phyloP scores from a whole-genome alignment of 148 eudicot genomes.

The Cornus florida region DNA sequence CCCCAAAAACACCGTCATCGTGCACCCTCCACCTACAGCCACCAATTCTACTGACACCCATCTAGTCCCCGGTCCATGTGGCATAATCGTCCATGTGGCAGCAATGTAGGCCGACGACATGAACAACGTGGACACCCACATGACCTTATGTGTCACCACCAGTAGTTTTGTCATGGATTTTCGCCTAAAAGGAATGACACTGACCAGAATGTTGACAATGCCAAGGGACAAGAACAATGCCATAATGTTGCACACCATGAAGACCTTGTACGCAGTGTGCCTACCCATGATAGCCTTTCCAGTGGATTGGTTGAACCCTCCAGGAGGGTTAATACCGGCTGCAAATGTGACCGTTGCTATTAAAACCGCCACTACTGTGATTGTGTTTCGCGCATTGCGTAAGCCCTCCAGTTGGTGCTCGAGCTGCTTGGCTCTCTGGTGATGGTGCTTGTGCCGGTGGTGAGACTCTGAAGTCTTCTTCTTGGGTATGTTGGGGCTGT shows the following conservation, averaged over 20 bases:
- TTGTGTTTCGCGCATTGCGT: constrained; percentile 29
- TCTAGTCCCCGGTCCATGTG: constrained; percentile 3
- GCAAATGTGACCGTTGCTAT: constrained; percentile 36
- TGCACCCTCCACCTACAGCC: constrained; percentile 19
- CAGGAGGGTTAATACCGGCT: constrained; percentile 36
- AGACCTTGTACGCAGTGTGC: constrained; percentile 19
- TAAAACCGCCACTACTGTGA: constrained; percentile 31
- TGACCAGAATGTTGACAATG: constrained; percentile 25
- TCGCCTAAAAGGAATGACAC: constrained; percentile 22
- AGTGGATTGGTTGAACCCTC: constrained; percentile 28
- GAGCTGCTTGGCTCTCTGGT: constrained; percentile 12
- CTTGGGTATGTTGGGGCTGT: background rate
- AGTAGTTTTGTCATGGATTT: constrained; percentile 20
- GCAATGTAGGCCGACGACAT: constrained; percentile 19
- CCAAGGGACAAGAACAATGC: constrained; percentile 31
- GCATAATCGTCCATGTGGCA: constrained; percentile 21
- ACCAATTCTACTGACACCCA: constrained; percentile 16
- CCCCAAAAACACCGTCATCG: constrained; percentile 13
- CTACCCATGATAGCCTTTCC: constrained; percentile 27
- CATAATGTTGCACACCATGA: constrained; percentile 28
- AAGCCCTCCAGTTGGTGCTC: constrained; percentile 28
- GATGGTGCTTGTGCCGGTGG: constrained; percentile 2
- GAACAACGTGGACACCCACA: constrained; percentile 21
- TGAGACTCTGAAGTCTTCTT: background rate
- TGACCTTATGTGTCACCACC: constrained; percentile 15